Base-by-base conservation (phyloP, 164 flowering plant genomes). In the Chloranthus sessilifolius region DNA sequence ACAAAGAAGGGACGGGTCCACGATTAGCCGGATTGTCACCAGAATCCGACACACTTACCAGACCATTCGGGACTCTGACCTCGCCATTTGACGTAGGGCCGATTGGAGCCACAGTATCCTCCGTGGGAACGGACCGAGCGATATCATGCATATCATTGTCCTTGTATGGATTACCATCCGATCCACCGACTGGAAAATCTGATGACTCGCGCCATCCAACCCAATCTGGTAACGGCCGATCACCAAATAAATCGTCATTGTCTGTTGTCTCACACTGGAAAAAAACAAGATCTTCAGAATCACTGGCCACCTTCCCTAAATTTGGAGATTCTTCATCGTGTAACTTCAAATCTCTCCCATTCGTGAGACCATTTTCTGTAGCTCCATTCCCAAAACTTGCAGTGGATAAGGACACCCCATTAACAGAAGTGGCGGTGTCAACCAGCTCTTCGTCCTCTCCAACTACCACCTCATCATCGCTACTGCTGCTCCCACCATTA, bases 391-490 rank as follows among this genome's bases (percentile, higher is more conserved):
- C 4, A 20, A 50, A 43, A 43, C 59, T 63, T 22, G 71, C 16
- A 15, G 54, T 53, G 33, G 90, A 69, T 19, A 58, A 59, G 14
- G 86, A 79, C 45, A 78, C 41, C 40, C 55, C 69, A 46, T 67
- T 57, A 27, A 29, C 41, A 24, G 75, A 56, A 39, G 63, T 60
- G 19, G 70, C 66, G 62, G 45, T 64, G 31, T 67, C 81, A 30
- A 76, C 52, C 62, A 83, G 41, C 64, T 85, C 89, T 34, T 76
- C 87, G 23, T 87, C 89, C 68, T 81, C 95, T 17, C 89, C 96
- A 30, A 85, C 83, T 42, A 91, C 88, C 50, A 87, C 95, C 70
- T 87, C 96, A 70, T 85, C 98, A 60, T 85, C 96, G 47, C 84
- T 79, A 58, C 83, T 77, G 55, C 88, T 78, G 59, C 73, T 69